Conservation (phyloP, 257 asterid species). For the Thymus quinquecostatus region DNA sequence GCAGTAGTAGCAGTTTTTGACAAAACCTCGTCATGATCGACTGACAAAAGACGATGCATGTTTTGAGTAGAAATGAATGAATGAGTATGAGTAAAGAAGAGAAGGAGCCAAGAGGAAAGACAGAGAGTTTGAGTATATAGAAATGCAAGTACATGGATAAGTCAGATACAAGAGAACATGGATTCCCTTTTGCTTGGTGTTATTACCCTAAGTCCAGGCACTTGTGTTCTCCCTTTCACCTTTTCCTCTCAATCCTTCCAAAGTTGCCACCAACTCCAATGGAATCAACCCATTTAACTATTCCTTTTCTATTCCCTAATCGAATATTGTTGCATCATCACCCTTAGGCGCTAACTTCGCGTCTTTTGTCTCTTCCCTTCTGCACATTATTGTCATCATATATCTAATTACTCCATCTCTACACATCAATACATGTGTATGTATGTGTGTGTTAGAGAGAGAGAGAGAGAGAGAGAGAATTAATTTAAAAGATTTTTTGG, state of each 20-base stretch:
- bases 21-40: conserved; percentile 12
- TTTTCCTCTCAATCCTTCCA: conserved; percentile 72
- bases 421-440: background rate
- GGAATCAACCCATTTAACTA: conserved; percentile 76
- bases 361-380: conserved; percentile 42
- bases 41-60: conserved; percentile 19
- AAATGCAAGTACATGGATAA: conserved; percentile 38
- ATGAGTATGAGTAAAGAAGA: background rate
- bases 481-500: conserved; percentile 40
- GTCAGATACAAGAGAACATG: conserved; percentile 71
- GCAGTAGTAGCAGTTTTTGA: background rate
- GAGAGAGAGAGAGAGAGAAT: background rate
- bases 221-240: conserved; percentile 53
- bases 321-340: conserved; percentile 70
- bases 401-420: too few species aligned
- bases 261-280: conserved; percentile 76
- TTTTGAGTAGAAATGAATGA: too few species aligned
- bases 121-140: conserved; percentile 33
- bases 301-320: conserved; percentile 44
- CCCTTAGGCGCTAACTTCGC: conserved; percentile 45
- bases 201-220: conserved; percentile 50
- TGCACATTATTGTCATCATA: conserved; percentile 14
- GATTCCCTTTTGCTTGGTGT: conserved; percentile 75
- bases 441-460: background rate
- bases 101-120: conserved; percentile 31